These are phyloP conservation scores for Pelargonium cotyledonis DNA, from an alignment of 441 rosid species.

Conservation along the genomic window DNA sequence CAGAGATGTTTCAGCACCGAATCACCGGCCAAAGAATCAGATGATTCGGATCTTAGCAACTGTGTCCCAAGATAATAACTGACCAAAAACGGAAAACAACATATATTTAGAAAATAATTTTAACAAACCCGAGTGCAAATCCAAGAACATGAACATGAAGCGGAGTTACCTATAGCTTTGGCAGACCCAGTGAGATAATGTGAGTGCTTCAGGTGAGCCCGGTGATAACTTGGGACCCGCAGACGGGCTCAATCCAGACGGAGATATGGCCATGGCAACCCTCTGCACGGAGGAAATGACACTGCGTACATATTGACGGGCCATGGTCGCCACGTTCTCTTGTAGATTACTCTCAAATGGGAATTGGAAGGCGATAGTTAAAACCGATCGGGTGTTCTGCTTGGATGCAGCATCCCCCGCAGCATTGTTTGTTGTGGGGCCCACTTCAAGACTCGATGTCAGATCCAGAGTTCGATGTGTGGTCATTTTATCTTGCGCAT, in stretches of 20 bases:
- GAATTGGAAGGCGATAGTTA: conserved; percentile 97
- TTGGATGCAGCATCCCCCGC: conserved; percentile 47
- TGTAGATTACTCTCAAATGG: conserved; percentile 82
- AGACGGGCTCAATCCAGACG: conserved; percentile 61
- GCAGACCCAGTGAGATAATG: conserved; percentile 79
- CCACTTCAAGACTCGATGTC: conserved; percentile 88
- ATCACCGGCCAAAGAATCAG: conserved; percentile 37
- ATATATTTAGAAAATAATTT: conserved; percentile 2
- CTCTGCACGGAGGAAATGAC: conserved; percentile 95
- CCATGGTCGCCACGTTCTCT: conserved; percentile 93
- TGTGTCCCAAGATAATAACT: conserved; percentile 66
- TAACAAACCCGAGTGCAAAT: neutral
- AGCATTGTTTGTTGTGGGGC: conserved; percentile 44
- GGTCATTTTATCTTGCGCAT: conserved; percentile 46
- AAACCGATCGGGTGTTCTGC: conserved; percentile 60
- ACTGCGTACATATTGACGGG: conserved; percentile 81
- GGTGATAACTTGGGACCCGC: conserved; percentile 60
- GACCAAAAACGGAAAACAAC: conserved; percentile 18
- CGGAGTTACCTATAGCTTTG: conserved; percentile 62
- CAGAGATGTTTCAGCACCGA: conserved; percentile 64
- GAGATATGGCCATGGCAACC: conserved; percentile 91
- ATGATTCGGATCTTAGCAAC: conserved; percentile 45
- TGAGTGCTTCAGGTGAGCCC: conserved; percentile 83
- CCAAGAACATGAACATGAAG: neutral
- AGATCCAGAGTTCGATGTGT: conserved; percentile 78